These are phyloP conservation scores for Escovopsis sp. DNA, from an alignment of 2,329 filamentous ascomycete genomes.

Conservation along the genomic window DNA sequence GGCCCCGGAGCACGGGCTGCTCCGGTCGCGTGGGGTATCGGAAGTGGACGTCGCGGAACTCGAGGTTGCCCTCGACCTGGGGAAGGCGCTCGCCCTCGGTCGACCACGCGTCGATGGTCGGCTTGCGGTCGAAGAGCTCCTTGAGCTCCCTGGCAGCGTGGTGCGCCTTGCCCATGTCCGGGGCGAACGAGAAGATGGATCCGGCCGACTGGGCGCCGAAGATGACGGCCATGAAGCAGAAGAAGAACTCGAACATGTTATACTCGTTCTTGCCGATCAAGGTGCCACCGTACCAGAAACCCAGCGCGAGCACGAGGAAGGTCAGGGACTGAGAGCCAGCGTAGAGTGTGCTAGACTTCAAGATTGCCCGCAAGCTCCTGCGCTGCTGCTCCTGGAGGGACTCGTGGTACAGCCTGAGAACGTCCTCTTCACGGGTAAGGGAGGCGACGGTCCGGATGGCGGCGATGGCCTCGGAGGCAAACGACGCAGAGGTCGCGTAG, in stretches of 20 bases:
- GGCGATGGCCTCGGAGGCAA: constrained; percentile 84
- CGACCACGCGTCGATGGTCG: constrained; percentile 72
- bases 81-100: constrained; percentile 66
- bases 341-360: constrained; percentile 66
- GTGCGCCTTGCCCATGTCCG: constrained; percentile 87
- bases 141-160: constrained; percentile 70
- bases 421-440: constrained; percentile 72
- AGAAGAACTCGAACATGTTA: constrained; percentile 74
- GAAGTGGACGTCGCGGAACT: constrained; percentile 73
- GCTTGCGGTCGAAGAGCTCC: constrained; percentile 81
- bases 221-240: constrained; percentile 75
- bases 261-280: constrained; percentile 61
- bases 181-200: constrained; percentile 75
- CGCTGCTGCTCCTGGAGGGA: constrained; percentile 53
- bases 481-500: constrained; percentile 68
- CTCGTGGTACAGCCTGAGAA: constrained; percentile 53
- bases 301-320: constrained; percentile 71
- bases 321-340: constrained; percentile 71
- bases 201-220: constrained; percentile 89
- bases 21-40: constrained; percentile 88
- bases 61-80: constrained; percentile 78
- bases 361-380: constrained; percentile 54
- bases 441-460: constrained; percentile 89
- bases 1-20: constrained; percentile 75
- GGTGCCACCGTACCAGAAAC: constrained; percentile 83